Evolutionary conservation across 2,329 filamentous ascomycete species (phyloP).

Genomic region (Fusarium buxicola): DNA sequence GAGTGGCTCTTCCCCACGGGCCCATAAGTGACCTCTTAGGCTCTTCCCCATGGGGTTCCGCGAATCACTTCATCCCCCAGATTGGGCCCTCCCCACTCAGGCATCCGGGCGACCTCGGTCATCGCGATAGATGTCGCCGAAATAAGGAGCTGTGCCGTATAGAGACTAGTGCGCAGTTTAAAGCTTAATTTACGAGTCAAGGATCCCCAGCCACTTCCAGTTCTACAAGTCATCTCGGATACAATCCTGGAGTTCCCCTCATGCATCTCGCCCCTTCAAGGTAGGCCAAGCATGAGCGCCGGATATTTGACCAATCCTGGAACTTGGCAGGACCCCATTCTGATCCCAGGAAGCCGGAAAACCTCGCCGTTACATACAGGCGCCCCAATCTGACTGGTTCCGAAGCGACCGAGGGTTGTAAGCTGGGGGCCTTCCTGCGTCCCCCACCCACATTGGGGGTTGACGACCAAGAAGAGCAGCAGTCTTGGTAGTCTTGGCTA

Average conservation of each 20-base stretch:
- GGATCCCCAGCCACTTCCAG: too few species aligned
- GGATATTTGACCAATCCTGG: constrained; percentile 4
- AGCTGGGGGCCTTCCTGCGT: not conserved
- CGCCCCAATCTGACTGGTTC: not conserved
- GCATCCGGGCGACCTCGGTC: too few species aligned
- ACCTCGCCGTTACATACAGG: not conserved
- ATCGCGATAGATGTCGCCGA: too few species aligned
- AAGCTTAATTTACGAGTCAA: too few species aligned
- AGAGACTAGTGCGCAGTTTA: too few species aligned
- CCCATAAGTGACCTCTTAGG: constrained; percentile 26
- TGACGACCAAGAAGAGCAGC: not conserved
- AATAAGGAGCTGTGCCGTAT: too few species aligned
- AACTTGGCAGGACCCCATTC: not conserved
- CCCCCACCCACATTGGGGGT: not conserved
- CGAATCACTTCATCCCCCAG: constrained; percentile 24
- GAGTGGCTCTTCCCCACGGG: constrained; percentile 14
- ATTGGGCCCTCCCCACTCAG: too few species aligned
- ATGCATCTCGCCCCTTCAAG: not conserved
- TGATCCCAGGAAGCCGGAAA: not conserved
- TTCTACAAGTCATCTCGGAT: not conserved
- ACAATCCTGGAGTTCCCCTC: not conserved
- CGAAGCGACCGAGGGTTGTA: too few species aligned
- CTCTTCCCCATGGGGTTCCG: constrained; percentile 34
- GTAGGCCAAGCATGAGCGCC: constrained; percentile 2
- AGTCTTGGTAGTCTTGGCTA: not conserved